phyloP scores from a whole-genome alignment of 2,329 filamentous ascomycete species.

The Monilinia laxa region DNA sequence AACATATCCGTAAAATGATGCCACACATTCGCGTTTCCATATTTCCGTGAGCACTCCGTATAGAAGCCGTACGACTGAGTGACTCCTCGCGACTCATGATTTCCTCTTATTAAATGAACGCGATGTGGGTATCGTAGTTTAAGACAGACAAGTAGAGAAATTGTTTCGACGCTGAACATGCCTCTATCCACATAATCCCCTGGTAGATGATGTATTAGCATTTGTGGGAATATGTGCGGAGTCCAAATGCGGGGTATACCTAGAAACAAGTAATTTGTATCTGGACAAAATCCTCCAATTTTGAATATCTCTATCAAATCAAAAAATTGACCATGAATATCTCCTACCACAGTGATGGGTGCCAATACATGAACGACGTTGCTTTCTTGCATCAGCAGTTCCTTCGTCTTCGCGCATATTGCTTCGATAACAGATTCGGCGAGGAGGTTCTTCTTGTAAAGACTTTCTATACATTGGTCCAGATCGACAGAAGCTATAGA shows the following conservation, averaged over 20 bases:
- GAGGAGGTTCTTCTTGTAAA: conserved; percentile 95
- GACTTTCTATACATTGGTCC: conserved; percentile 94
- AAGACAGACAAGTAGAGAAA: conserved; percentile 93
- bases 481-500: conserved; percentile 87
- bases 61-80: conserved; percentile 99
- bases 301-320: conserved; percentile 99
- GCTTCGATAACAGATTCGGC: conserved; percentile 98
- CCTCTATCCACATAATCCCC: conserved; percentile 98
- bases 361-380: conserved; percentile 97
- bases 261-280: conserved; percentile 97
- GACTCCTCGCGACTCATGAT: conserved; percentile 95
- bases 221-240: conserved; percentile 10
- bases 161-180: conserved; percentile 98
- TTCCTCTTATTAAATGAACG: conserved; percentile 93
- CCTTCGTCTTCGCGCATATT: conserved; percentile 98
- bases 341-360: conserved; percentile 94
- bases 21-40: conserved; percentile 98
- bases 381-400: conserved; percentile 98
- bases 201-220: conserved; percentile 25
- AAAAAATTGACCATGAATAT: conserved; percentile 98
- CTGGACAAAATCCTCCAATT: conserved; percentile 94
- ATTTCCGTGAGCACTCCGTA: conserved; percentile 96
- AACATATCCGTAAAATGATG: conserved; percentile 99
- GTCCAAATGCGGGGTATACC: conserved; percentile 52
- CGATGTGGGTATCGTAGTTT: conserved; percentile 96